Percentiles rank a stretch among this genome's conserved stretches.
Conservation (phyloP, 2,329 filamentous ascomycete species). For the Penicillium sp. region DNA sequence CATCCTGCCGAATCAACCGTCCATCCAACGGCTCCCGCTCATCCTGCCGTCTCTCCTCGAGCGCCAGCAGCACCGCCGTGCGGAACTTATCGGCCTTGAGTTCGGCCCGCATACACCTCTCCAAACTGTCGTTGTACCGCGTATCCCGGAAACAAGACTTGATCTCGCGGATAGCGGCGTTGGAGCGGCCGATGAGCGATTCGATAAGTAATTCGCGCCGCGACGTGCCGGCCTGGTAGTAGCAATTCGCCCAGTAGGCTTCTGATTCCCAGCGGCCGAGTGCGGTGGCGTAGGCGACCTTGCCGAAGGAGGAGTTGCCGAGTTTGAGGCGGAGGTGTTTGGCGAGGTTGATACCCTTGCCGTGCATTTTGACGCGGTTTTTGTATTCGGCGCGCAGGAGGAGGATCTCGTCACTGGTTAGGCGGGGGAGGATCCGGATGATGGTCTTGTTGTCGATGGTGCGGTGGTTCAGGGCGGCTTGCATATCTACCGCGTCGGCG, state of each 20-base stretch:
- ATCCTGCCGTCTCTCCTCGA: slow-evolving; percentile 82
- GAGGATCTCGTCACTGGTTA: slow-evolving; percentile 86
- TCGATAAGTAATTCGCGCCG: slow-evolving; percentile 90
- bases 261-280: slow-evolving; percentile 90
- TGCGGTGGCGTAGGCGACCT: slow-evolving; percentile 86
- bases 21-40: slow-evolving; percentile 69
- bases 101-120: slow-evolving; percentile 86
- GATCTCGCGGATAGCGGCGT: slow-evolving; percentile 83
- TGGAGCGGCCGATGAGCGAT: slow-evolving; percentile 83
- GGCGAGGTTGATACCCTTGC: slow-evolving; percentile 52
- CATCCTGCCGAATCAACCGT: slow-evolving; percentile 68
- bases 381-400: slow-evolving; percentile 90
- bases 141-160: slow-evolving; percentile 89
- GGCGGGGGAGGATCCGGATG: slow-evolving; percentile 78
- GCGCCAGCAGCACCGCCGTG: slow-evolving; percentile 76
- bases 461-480: slow-evolving; percentile 70
- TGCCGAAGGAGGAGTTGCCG: slow-evolving; percentile 67
- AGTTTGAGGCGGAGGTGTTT: slow-evolving; percentile 53
- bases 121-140: slow-evolving; percentile 80
- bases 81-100: slow-evolving; percentile 97
- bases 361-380: slow-evolving; percentile 69
- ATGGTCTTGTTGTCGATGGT: slow-evolving; percentile 70
- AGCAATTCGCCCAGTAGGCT: slow-evolving; percentile 97
- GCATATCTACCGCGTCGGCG: slow-evolving; percentile 74
- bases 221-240: slow-evolving; percentile 86